Evolutionary conservation across 2,329 filamentous ascomycete species (phyloP).

Genomic region (Dactylellina drechsleri): DNA sequence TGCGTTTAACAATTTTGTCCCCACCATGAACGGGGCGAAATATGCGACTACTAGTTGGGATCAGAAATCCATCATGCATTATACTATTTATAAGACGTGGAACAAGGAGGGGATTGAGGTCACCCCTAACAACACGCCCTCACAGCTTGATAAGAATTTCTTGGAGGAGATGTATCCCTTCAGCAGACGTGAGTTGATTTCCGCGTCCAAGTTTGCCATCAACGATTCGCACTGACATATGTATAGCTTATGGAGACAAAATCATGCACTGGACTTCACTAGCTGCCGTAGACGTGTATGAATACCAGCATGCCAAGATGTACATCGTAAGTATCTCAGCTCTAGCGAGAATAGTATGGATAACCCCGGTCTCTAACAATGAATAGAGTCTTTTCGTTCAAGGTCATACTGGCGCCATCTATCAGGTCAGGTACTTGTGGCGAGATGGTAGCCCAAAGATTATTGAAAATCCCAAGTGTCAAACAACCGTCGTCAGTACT

Average conservation of each 20-base stretch:
- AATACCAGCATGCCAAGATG: conserved; percentile 34
- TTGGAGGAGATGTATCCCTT: conserved; percentile 28
- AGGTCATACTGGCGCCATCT: conserved; percentile 16
- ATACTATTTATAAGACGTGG: conserved; percentile 6
- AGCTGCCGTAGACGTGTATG: conserved; percentile 18
- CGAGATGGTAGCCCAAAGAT: conserved; percentile 8
- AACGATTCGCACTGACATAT: background rate
- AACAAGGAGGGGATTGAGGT: conserved; percentile 16
- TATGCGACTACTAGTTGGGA: conserved; percentile 13
- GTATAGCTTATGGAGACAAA: conserved; percentile 3
- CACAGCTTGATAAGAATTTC: conserved; percentile 21
- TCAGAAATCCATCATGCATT: conserved; percentile 27
- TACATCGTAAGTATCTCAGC: conserved; percentile 20
- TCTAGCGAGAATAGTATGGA: too few species aligned
- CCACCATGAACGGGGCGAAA: background rate
- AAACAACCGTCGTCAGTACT: background rate
- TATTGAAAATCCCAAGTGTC: background rate
- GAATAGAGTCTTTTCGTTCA: conserved; percentile 28
- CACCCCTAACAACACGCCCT: background rate
- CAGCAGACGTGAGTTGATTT: conserved; percentile 4
- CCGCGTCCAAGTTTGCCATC: too few species aligned
- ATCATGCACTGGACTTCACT: conserved; percentile 1
- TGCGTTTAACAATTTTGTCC: conserved; percentile 17
- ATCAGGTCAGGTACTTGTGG: conserved; percentile 18
- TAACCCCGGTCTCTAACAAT: background rate